Conservation (phyloP, 495 filamentous ascomycete genomes). For the Halenospora varia region DNA sequence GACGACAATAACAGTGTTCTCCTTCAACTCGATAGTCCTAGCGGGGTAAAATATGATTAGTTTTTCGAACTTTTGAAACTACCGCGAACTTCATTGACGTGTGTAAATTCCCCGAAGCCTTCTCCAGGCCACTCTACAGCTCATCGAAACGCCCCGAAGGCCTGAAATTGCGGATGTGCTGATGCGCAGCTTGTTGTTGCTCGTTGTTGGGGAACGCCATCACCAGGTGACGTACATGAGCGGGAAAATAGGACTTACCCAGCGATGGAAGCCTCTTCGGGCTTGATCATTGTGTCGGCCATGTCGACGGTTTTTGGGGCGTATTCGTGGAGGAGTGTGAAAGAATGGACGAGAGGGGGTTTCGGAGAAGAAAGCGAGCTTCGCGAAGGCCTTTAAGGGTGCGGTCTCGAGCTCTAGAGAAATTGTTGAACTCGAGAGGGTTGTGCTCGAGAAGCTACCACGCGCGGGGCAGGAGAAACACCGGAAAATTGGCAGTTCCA, state of each 20-base stretch:
- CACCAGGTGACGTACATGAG: conserved; percentile 29
- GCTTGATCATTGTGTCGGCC: conserved; percentile 60
- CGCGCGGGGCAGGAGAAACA: not conserved
- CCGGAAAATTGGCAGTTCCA: not conserved
- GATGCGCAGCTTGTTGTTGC: conserved; percentile 8
- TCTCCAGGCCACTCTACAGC: not conserved
- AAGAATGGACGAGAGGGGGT: not conserved
- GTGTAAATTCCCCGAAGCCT: not conserved
- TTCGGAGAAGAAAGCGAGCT: not conserved
- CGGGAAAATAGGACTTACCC: conserved; percentile 52
- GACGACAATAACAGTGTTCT: conserved; percentile 96
- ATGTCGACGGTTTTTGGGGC: conserved; percentile 35
- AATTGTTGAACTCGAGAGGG: not conserved
- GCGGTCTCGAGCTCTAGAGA: not conserved
- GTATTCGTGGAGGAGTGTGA: not conserved
- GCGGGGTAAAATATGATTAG: conserved; percentile 20
- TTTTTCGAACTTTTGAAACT: not conserved
- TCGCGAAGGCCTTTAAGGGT: conserved; percentile 3
- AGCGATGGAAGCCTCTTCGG: conserved; percentile 55
- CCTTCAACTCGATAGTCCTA: conserved; percentile 89
- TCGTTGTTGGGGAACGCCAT: not conserved
- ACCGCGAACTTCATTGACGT: conserved; percentile 2
- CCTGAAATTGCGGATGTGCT: conserved; percentile 1
- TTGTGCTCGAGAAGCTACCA: not conserved
- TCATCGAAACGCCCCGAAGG: conserved; percentile 2